Percentiles rank a stretch among this genome's conserved stretches.
Evolutionary conservation across 768 basidiomycete species (phyloP).

Genomic region (Leucocoprinus leucothites): DNA sequence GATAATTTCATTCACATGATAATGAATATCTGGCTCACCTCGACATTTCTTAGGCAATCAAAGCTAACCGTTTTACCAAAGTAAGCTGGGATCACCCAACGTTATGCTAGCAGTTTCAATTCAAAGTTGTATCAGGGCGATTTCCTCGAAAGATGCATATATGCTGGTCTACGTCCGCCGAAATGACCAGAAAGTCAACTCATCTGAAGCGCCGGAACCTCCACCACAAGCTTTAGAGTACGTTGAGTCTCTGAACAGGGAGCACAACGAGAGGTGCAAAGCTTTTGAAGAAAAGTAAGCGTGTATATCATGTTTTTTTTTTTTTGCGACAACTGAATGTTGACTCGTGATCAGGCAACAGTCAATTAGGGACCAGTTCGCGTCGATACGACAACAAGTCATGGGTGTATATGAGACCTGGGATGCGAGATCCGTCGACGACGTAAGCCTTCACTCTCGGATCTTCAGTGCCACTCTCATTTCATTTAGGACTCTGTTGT

Average conservation of each 20-base stretch:
- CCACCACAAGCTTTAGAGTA: slow-evolving; percentile 53
- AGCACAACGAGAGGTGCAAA: slow-evolving; percentile 52
- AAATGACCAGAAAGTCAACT: slow-evolving; percentile 1
- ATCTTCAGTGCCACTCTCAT: slow-evolving; percentile 11
- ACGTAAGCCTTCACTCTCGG: slow-evolving; percentile 33
- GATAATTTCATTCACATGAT: background rate
- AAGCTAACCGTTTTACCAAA: background rate
- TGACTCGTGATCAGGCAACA: slow-evolving; percentile 42
- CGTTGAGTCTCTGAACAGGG: slow-evolving; percentile 52
- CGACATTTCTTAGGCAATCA: background rate
- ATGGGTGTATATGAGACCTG: slow-evolving; percentile 61
- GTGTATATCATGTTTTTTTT: background rate
- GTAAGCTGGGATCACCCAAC: slow-evolving; percentile 1
- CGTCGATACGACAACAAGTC: slow-evolving; percentile 48
- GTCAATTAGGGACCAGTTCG: slow-evolving; percentile 40
- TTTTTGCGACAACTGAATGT: too few species aligned
- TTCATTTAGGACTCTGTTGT: slow-evolving; percentile 47
- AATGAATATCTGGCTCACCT: background rate
- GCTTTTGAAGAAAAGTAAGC: slow-evolving; percentile 45
- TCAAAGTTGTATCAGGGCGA: slow-evolving; percentile 30
- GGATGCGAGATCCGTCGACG: slow-evolving; percentile 43
- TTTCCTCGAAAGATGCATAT: slow-evolving; percentile 86
- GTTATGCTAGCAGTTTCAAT: background rate
- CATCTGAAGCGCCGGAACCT: slow-evolving; percentile 33
- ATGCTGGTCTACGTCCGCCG: slow-evolving; percentile 87